These are phyloP conservation scores for Penstemon newberryi DNA, from an alignment of 257 asterid genomes.

Conservation along the genomic window DNA sequence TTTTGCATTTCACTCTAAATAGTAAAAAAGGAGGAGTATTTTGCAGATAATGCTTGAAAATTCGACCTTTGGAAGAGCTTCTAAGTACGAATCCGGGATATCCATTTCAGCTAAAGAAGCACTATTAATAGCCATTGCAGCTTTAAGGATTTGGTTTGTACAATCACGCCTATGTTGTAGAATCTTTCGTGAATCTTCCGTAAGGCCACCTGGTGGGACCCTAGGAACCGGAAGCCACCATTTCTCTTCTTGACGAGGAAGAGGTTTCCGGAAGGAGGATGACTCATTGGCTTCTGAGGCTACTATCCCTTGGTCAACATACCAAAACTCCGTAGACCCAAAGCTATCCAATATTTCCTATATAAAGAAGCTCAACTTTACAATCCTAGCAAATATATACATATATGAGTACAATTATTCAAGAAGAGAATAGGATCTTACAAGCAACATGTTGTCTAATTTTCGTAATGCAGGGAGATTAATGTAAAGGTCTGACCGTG, in stretches of 20 bases:
- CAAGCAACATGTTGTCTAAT: conserved; percentile 80
- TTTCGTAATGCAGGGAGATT: conserved; percentile 88
- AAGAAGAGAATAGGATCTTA: conserved; percentile 38
- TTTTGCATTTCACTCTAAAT: neutral
- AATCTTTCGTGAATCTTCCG: conserved; percentile 56
- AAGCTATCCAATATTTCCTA: conserved; percentile 79
- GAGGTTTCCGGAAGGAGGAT: conserved; percentile 53
- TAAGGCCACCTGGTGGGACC: conserved; percentile 68
- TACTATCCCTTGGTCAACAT: conserved; percentile 70
- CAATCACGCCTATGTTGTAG: conserved; percentile 64
- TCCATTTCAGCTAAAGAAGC: conserved; percentile 73
- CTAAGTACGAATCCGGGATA: conserved; percentile 62
- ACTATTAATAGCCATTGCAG: conserved; percentile 80
- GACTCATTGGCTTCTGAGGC: conserved; percentile 54
- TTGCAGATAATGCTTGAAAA: too few relatives aligned
- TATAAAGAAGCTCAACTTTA: neutral
- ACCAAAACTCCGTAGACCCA: conserved; percentile 63
- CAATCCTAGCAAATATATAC: neutral
- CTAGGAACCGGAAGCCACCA: conserved; percentile 96
- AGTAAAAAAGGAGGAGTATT: too few relatives aligned
- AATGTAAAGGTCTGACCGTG: conserved; percentile 62
- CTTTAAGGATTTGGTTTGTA: conserved; percentile 83
- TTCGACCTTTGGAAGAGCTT: conserved; percentile 71
- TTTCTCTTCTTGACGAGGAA: conserved; percentile 65
- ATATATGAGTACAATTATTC: neutral